These are phyloP conservation scores for Serendipita sp. DNA, from an alignment of 768 basidiomycete genomes.

Conservation along the genomic window DNA sequence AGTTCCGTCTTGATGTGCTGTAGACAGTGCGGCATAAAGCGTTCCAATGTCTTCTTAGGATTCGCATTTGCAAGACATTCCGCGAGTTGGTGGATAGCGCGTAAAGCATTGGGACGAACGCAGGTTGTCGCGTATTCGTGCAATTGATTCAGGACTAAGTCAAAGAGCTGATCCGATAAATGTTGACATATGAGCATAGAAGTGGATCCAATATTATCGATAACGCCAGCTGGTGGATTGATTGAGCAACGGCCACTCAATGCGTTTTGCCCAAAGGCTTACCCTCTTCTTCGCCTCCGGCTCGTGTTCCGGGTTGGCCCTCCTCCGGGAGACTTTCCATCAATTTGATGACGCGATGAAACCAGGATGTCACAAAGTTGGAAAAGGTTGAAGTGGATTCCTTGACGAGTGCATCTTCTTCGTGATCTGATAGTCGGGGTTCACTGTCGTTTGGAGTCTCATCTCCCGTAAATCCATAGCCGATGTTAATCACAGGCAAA, in stretches of 20 bases:
- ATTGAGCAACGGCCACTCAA: not conserved
- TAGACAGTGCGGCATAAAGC: constrained; percentile 59
- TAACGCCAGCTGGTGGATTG: constrained; percentile 37
- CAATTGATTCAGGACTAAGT: constrained; percentile 67
- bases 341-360: constrained; percentile 59
- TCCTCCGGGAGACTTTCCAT: constrained; percentile 81
- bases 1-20: constrained; percentile 57
- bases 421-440: constrained; percentile 32
- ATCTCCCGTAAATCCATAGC: constrained; percentile 10
- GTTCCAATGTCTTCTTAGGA: constrained; percentile 56
- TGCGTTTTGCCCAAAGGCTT: not conserved
- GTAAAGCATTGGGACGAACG: constrained; percentile 70
- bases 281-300: constrained; percentile 53
- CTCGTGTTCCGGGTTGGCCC: constrained; percentile 37
- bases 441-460: constrained; percentile 23
- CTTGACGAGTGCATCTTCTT: constrained; percentile 56
- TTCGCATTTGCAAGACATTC: constrained; percentile 72
- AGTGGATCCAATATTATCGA: constrained; percentile 58
- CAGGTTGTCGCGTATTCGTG: constrained; percentile 68
- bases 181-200: constrained; percentile 67
- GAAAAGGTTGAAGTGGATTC: constrained; percentile 60
- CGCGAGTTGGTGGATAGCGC: constrained; percentile 72
- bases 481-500: not conserved
- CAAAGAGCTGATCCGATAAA: constrained; percentile 55
- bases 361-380: constrained; percentile 70